A percentile compares a stretch with the other conserved stretches of the same genome.
These are phyloP conservation scores for Penicillium occitanis DNA, from an alignment of 2,329 filamentous ascomycete genomes.

Conservation along the genomic window DNA sequence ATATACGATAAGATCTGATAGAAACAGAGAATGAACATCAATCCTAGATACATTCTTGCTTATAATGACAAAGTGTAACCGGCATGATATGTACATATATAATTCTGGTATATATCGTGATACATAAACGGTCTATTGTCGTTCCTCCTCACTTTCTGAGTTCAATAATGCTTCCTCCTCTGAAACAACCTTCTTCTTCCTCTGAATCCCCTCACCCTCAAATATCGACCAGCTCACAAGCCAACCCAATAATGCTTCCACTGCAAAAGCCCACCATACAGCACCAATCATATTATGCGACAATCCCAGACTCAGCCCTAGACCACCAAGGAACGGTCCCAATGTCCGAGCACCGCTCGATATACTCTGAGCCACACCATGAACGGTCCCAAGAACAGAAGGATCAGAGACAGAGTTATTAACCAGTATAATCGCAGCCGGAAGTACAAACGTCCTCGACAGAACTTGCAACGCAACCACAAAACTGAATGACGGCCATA, in stretches of 20 bases:
- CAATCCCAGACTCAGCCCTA: slow-evolving; percentile 55
- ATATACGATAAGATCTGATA: not conserved
- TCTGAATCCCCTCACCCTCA: slow-evolving; percentile 65
- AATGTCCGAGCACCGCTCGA: slow-evolving; percentile 56
- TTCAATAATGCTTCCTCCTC: slow-evolving; percentile 8
- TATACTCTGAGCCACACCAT: slow-evolving; percentile 59
- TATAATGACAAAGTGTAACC: not conserved
- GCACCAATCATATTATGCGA: slow-evolving; percentile 56
- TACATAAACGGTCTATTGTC: slow-evolving; percentile 2
- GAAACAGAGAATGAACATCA: not conserved
- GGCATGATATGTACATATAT: not conserved
- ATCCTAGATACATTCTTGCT: not conserved
- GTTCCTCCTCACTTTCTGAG: slow-evolving; percentile 21
- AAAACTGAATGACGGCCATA: slow-evolving; percentile 65
- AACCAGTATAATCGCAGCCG: slow-evolving; percentile 58
- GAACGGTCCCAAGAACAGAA: slow-evolving; percentile 57
- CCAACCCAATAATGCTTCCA: slow-evolving; percentile 58
- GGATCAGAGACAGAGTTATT: slow-evolving; percentile 62
- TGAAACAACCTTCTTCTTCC: slow-evolving; percentile 24
- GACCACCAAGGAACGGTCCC: slow-evolving; percentile 56
- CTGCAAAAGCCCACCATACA: slow-evolving; percentile 59
- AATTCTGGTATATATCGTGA: not conserved
- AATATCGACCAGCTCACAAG: slow-evolving; percentile 60
- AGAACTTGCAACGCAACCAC: slow-evolving; percentile 69
- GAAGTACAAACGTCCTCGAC: slow-evolving; percentile 68